Percentiles rank a stretch among this genome's conserved stretches.
Conservation (phyloP, 1,284 basidiomycete genomes). For the Heterobasidion occidentale region DNA sequence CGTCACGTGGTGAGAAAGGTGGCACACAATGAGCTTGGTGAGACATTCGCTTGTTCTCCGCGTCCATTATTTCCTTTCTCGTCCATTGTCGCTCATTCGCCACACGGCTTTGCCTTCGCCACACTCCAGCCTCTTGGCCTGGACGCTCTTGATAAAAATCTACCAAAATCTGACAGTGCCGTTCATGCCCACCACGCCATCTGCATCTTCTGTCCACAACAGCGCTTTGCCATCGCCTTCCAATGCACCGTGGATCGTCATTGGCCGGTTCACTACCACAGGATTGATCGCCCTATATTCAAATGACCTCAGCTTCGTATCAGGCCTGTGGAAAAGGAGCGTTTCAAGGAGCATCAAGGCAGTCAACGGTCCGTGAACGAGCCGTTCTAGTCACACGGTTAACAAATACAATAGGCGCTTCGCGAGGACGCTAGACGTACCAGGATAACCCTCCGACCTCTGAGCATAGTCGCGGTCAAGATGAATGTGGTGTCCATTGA, state of each 20-base stretch:
- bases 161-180: slow-evolving; percentile 25
- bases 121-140: background rate
- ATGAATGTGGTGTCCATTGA: slow-evolving; percentile 72
- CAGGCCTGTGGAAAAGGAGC: slow-evolving; percentile 38
- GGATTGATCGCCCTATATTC: slow-evolving; percentile 75
- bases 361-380: slow-evolving; percentile 79
- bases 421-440: slow-evolving; percentile 26
- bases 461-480: slow-evolving; percentile 66
- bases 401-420: background rate
- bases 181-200: slow-evolving; percentile 64
- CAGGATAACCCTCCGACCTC: slow-evolving; percentile 65
- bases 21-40: background rate
- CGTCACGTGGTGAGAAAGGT: background rate
- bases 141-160: background rate
- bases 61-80: background rate
- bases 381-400: slow-evolving; percentile 40
- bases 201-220: slow-evolving; percentile 22
- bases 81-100: background rate
- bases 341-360: slow-evolving; percentile 71
- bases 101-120: background rate
- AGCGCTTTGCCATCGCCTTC: slow-evolving; percentile 23
- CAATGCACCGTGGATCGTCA: slow-evolving; percentile 48
- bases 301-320: slow-evolving; percentile 40
- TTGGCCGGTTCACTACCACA: slow-evolving; percentile 53
- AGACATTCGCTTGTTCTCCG: too few relatives aligned